phyloP scores from a whole-genome alignment of 1,139 yeast genomes.

The Entelexis paramagnoliae region DNA sequence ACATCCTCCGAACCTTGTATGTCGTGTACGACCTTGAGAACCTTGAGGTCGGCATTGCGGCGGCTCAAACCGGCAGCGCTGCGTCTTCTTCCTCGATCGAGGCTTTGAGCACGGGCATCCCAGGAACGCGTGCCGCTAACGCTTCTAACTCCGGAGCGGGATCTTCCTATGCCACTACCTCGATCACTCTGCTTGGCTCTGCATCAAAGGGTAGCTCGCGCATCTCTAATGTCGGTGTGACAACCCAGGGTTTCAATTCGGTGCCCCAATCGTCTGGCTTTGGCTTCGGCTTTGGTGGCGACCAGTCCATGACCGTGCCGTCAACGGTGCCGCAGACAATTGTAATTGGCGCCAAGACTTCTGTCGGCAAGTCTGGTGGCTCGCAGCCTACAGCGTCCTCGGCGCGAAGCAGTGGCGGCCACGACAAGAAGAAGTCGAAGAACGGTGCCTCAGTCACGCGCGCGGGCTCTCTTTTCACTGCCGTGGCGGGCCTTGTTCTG shows the following conservation, averaged over 20 bases:
- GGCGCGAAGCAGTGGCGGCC: neutral
- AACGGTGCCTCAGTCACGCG: neutral
- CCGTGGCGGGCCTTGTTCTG: neutral
- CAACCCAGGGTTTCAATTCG: neutral
- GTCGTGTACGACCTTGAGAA: slow-evolving; percentile 63
- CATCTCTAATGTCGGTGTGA: neutral
- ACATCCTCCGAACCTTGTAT: slow-evolving; percentile 57
- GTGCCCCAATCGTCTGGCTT: neutral
- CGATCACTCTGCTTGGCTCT: neutral
- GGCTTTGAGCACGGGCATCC: slow-evolving; percentile 24
- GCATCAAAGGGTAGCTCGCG: neutral
- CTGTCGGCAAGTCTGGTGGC: neutral
- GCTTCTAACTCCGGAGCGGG: slow-evolving; percentile 11
- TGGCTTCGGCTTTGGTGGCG: neutral
- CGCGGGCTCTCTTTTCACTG: neutral
- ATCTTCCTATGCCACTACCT: neutral
- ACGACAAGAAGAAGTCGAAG: neutral
- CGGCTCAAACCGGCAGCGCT: slow-evolving; percentile 13
- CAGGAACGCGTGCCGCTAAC: slow-evolving; percentile 27
- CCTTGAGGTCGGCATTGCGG: slow-evolving; percentile 49
- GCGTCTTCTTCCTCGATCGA: slow-evolving; percentile 23
- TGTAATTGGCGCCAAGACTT: neutral
- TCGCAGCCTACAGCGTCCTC: neutral
- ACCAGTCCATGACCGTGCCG: neutral
- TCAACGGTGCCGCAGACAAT: neutral